These are phyloP conservation scores for Canariomyces notabilis DNA, from an alignment of 2,329 filamentous ascomycete genomes.

Conservation along the genomic window DNA sequence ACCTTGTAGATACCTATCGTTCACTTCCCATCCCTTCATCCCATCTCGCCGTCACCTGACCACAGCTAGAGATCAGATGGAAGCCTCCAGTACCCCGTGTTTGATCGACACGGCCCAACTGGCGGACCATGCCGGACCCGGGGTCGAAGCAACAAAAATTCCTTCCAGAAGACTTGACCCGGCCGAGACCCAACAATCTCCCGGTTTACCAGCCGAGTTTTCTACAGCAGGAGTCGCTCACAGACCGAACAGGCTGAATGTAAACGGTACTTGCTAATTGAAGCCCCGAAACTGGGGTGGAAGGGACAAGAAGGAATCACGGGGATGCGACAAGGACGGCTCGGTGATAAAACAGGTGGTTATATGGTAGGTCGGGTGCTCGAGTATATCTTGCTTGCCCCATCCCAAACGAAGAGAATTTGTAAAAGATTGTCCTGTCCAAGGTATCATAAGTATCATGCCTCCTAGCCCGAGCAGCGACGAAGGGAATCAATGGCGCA, in stretches of 20 bases:
- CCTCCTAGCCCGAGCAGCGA: background rate
- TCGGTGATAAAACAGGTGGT: too few species aligned
- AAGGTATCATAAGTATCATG: constrained; percentile 3
- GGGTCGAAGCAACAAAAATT: background rate
- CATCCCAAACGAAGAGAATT: background rate
- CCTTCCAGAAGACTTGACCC: constrained; percentile 1
- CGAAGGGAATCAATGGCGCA: background rate
- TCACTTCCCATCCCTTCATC: background rate
- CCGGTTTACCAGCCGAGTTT: background rate
- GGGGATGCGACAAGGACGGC: background rate
- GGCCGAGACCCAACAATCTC: background rate
- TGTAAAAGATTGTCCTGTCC: background rate
- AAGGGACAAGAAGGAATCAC: background rate
- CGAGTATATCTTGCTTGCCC: background rate
- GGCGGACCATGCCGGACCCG: background rate
- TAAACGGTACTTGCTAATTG: background rate
- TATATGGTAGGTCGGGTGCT: background rate
- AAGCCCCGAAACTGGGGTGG: background rate
- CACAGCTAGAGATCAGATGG: background rate
- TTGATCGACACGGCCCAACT: constrained; percentile 13
- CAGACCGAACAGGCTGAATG: background rate
- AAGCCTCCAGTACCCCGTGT: background rate
- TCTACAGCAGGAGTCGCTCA: background rate
- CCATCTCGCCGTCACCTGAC: too few species aligned
- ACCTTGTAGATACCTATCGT: background rate